phyloP scores from a whole-genome alignment of 2,329 filamentous ascomycete species.

The Colletotrichum cordylinicola region DNA sequence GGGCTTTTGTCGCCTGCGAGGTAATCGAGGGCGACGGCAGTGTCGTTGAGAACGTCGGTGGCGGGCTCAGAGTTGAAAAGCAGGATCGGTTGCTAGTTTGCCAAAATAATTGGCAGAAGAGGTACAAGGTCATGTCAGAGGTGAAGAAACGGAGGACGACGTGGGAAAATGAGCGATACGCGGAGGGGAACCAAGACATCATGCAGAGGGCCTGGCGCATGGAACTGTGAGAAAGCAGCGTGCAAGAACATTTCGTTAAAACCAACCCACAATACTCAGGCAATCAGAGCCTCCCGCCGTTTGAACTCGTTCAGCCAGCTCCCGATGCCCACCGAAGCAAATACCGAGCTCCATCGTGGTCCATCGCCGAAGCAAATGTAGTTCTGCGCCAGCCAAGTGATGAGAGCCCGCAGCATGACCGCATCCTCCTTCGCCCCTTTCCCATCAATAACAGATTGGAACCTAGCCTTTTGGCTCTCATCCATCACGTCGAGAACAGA shows the following conservation, averaged over 20 bases:
- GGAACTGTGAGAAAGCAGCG: neutral
- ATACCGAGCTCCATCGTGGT: conserved; percentile 9
- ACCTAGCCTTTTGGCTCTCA: neutral
- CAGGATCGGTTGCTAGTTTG: neutral
- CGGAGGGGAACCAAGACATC: neutral
- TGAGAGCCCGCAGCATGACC: neutral
- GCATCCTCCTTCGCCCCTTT: neutral
- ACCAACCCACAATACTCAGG: neutral
- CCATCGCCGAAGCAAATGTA: conserved; percentile 19
- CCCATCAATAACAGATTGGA: conserved; percentile 4
- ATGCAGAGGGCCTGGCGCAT: neutral
- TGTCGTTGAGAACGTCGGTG: neutral
- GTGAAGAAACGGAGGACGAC: neutral
- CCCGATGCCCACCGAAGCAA: conserved; percentile 1
- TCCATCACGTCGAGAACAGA: neutral
- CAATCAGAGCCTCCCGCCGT: neutral
- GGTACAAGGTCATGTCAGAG: neutral
- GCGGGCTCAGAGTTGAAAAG: neutral
- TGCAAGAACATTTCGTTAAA: neutral
- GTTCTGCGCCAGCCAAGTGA: neutral
- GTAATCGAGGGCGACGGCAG: neutral
- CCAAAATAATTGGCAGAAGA: neutral
- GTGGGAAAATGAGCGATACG: neutral
- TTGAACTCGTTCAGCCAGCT: conserved; percentile 6
- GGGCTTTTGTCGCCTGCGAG: neutral